Conservation (phyloP, 768 basidiomycete genomes). For the Candolleomyces efflorescens region DNA sequence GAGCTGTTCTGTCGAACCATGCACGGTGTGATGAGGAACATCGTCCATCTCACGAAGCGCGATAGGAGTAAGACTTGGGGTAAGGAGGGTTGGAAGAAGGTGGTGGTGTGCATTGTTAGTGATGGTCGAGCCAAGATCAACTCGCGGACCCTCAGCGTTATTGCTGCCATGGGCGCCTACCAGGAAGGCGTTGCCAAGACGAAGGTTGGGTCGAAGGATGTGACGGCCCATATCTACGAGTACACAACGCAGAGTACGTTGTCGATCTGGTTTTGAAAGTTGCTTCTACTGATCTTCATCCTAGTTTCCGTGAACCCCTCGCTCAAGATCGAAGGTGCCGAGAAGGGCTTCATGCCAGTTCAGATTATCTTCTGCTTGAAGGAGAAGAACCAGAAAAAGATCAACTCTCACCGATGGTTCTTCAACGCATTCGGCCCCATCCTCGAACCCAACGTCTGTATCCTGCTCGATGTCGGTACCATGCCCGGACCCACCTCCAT, state of each 20-base stretch:
- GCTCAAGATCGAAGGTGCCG: conserved; percentile 76
- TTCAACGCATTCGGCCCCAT: conserved; percentile 86
- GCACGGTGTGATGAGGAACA: conserved; percentile 95
- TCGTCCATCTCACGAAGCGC: conserved; percentile 83
- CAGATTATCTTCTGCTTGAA: conserved; percentile 92
- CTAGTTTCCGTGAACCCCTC: conserved; percentile 78
- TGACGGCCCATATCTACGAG: conserved; percentile 89
- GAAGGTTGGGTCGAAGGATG: conserved; percentile 75
- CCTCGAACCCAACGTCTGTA: conserved; percentile 87
- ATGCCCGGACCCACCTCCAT: conserved; percentile 86
- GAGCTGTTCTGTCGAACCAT: conserved; percentile 88
- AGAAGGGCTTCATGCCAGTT: conserved; percentile 80
- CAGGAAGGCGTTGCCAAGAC: conserved; percentile 93
- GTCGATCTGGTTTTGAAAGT: neutral
- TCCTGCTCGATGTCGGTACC: conserved; percentile 80
- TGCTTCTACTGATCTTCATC: neutral
- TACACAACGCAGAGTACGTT: conserved; percentile 86
- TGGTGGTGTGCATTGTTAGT: conserved; percentile 88
- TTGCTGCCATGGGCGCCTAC: conserved; percentile 92
- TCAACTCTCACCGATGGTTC: conserved; percentile 94
- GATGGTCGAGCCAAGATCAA: conserved; percentile 87
- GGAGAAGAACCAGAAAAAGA: conserved; percentile 94
- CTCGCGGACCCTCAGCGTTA: conserved; percentile 73
- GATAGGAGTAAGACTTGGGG: conserved; percentile 94
- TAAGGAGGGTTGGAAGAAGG: conserved; percentile 97